Conservation (phyloP, 371 early-diverging fungal species). For the Rhizopus delemar region DNA sequence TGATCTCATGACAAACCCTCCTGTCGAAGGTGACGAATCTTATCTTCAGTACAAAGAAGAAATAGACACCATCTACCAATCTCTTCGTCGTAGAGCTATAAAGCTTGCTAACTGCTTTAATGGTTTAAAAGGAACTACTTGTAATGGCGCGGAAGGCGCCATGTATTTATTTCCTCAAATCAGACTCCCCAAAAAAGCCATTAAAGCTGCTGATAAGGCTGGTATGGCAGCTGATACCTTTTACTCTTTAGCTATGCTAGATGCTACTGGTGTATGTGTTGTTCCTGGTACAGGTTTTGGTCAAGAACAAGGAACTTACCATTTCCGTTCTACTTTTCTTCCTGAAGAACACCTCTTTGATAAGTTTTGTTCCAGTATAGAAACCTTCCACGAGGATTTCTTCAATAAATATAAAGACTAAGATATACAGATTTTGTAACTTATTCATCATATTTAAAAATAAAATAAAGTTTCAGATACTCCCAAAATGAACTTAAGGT, state of each 20-base stretch:
- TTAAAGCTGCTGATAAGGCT: constrained; percentile 70
- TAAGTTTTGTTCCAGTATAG: constrained; percentile 73
- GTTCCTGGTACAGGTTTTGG: constrained; percentile 82
- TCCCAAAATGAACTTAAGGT: neutral
- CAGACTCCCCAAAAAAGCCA: constrained; percentile 69
- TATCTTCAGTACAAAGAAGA: constrained; percentile 78
- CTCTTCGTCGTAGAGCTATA: constrained; percentile 77
- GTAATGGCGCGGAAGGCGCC: constrained; percentile 90
- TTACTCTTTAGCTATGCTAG: constrained; percentile 88
- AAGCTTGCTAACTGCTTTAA: constrained; percentile 82
- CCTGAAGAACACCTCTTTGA: constrained; percentile 93
- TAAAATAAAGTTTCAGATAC: neutral
- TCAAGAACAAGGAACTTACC: constrained; percentile 88
- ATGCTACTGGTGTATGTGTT: constrained; percentile 87
- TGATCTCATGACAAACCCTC: constrained; percentile 95
- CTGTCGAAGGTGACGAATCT: constrained; percentile 75
- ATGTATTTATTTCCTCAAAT: constrained; percentile 96
- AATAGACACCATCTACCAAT: constrained; percentile 73
- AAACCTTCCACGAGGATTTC: constrained; percentile 80
- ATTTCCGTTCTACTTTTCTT: constrained; percentile 95
- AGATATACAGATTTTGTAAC: neutral
- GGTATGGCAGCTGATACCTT: constrained; percentile 80
- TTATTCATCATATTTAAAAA: neutral
- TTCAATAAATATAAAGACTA: constrained; percentile 68
- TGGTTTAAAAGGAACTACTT: constrained; percentile 79